These are phyloP conservation scores for Graphiopsis chlorocephala DNA, from an alignment of 2,329 filamentous ascomycete genomes.

Conservation along the genomic window DNA sequence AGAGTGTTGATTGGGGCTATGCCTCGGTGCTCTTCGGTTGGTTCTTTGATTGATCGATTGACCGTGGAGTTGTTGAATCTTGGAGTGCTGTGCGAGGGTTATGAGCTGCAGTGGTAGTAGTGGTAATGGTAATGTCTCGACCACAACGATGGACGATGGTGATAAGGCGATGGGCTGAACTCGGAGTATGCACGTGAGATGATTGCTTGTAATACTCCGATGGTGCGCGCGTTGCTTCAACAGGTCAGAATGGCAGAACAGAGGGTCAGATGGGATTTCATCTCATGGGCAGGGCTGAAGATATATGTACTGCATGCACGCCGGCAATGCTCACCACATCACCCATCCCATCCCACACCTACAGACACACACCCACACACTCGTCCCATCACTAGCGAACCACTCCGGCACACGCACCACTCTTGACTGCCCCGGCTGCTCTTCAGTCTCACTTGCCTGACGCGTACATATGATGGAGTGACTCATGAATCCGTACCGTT, in stretches of 20 bases:
- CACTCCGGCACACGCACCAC: slow-evolving; percentile 3
- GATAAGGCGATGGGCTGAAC: neutral
- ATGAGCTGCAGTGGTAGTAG: neutral
- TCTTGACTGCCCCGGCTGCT: slow-evolving; percentile 8
- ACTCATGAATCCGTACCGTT: slow-evolving; percentile 14
- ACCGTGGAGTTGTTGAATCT: neutral
- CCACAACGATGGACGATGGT: neutral
- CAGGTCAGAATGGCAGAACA: slow-evolving; percentile 11
- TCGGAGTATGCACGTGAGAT: neutral
- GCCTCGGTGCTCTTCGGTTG: neutral
- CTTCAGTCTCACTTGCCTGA: slow-evolving; percentile 17
- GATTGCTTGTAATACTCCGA: slow-evolving; percentile 1
- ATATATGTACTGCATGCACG: slow-evolving; percentile 11
- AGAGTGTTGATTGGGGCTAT: neutral
- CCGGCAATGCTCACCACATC: neutral
- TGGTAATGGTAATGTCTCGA: neutral
- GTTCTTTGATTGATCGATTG: neutral
- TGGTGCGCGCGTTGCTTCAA: neutral
- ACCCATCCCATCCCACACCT: slow-evolving; percentile 2
- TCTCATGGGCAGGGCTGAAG: slow-evolving; percentile 10
- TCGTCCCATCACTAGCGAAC: neutral
- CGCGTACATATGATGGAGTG: slow-evolving; percentile 17
- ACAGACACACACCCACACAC: slow-evolving; percentile 5
- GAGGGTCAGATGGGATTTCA: slow-evolving; percentile 9
- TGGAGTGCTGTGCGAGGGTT: neutral